Percentiles rank a stretch among this genome's conserved stretches.
These are phyloP conservation scores for Phaeosphaeria sp. DNA, from an alignment of 2,329 filamentous ascomycete species.

Conservation along the genomic window DNA sequence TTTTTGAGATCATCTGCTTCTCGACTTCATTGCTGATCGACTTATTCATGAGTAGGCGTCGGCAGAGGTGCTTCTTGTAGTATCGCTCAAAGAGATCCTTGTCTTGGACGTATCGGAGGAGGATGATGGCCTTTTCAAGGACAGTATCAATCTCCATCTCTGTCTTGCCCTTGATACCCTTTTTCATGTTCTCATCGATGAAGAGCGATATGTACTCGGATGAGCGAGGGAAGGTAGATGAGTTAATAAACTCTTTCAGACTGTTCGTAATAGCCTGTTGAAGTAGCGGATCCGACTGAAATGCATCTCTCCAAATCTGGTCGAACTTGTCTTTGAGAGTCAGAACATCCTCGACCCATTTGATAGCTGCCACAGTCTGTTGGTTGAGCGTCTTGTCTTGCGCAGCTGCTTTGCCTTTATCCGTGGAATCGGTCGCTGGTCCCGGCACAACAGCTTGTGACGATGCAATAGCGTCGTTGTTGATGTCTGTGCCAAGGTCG, in stretches of 20 bases:
- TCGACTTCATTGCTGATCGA: constrained; percentile 91
- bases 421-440: constrained; percentile 55
- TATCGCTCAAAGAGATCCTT: constrained; percentile 96
- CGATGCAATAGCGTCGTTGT: constrained; percentile 66
- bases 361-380: constrained; percentile 85
- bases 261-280: constrained; percentile 85
- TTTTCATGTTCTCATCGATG: constrained; percentile 95
- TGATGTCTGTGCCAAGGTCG: constrained; percentile 82
- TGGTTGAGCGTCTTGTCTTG: constrained; percentile 67
- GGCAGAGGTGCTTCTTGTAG: constrained; percentile 95
- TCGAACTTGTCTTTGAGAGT: constrained; percentile 89
- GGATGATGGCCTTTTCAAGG: constrained; percentile 85
- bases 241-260: constrained; percentile 92
- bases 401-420: constrained; percentile 53
- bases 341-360: constrained; percentile 94
- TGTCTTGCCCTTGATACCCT: constrained; percentile 90
- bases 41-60: constrained; percentile 84
- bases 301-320: constrained; percentile 74
- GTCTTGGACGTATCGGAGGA: constrained; percentile 87
- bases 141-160: constrained; percentile 84
- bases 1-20: constrained; percentile 92
- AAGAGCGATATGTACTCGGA: constrained; percentile 95
- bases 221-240: constrained; percentile 71
- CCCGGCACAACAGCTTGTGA: constrained; percentile 60
- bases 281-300: constrained; percentile 75